phyloP scores from a whole-genome alignment of 768 basidiomycete species.

The Tubosaeta sp. region DNA sequence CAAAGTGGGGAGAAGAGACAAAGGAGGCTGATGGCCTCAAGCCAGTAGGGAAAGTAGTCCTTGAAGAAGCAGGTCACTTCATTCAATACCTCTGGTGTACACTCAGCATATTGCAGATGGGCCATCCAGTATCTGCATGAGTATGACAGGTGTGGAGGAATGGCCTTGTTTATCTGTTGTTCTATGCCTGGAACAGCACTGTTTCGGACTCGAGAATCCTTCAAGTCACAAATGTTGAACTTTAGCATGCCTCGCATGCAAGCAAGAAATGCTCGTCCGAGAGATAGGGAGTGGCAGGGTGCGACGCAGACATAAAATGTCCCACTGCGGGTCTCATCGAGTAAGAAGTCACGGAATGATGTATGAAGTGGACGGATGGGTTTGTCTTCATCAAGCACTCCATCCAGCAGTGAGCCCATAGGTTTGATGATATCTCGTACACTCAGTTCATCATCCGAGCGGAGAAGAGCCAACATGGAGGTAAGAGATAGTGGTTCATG shows the following conservation, averaged over 20 bases:
- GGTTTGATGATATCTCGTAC: too few relatives aligned
- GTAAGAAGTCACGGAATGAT: neutral
- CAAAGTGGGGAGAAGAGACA: neutral
- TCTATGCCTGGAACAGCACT: neutral
- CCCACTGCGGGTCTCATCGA: neutral
- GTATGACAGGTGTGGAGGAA: neutral
- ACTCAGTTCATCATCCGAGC: too few relatives aligned
- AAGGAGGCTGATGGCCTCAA: conserved; percentile 2
- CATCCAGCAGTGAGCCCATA: too few relatives aligned
- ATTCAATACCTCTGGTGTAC: neutral
- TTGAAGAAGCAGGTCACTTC: neutral
- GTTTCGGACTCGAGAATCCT: neutral
- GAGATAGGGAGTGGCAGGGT: neutral
- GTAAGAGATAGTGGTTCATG: neutral
- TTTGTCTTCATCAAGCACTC: neutral
- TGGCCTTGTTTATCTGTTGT: neutral
- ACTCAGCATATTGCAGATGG: neutral
- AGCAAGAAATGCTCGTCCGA: neutral
- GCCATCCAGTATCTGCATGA: neutral
- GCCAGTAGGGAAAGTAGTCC: neutral
- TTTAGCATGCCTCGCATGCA: neutral
- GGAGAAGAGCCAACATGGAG: neutral
- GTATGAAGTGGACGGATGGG: neutral
- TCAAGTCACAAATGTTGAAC: neutral
- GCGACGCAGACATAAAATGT: neutral